A percentile compares a stretch with the other conserved stretches of the same genome.
Conservation (phyloP, 176 grass and related monocot species). For the Musa acuminata region DNA sequence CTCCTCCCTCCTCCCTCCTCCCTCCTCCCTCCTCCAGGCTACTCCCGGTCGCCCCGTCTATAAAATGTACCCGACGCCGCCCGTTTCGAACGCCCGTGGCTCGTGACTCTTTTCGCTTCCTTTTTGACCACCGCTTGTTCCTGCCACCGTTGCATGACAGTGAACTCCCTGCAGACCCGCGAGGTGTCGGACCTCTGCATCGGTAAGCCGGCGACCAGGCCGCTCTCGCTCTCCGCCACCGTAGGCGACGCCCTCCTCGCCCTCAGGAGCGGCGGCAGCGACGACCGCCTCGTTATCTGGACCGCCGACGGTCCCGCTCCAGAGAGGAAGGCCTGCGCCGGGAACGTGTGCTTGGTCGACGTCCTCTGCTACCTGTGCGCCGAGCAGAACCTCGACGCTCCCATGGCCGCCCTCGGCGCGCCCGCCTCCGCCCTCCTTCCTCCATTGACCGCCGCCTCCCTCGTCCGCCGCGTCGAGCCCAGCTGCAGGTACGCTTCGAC, state of each 20-base stretch:
- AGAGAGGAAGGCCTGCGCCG: slow-evolving; percentile 1
- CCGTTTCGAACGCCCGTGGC: too few species aligned
- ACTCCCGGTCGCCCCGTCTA: too few species aligned
- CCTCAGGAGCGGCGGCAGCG: slow-evolving; percentile 14
- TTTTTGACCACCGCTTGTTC: too few species aligned
- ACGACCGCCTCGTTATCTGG: slow-evolving; percentile 33
- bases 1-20: too few species aligned
- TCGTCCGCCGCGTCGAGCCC: slow-evolving; percentile 34
- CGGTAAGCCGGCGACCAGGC: slow-evolving; percentile 52
- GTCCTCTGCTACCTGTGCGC: slow-evolving; percentile 59
- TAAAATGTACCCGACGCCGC: too few species aligned
- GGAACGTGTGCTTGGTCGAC: slow-evolving; percentile 46
- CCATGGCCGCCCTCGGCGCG: slow-evolving; percentile 30
- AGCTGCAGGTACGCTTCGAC: slow-evolving; percentile 29
- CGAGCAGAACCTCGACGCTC: slow-evolving; percentile 25
- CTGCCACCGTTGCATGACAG: slow-evolving; percentile 29
- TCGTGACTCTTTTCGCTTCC: too few species aligned
- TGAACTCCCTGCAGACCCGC: slow-evolving; percentile 20
- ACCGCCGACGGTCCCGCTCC: not conserved
- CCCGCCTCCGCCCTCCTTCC: slow-evolving; percentile 36
- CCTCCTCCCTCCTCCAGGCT: too few species aligned
- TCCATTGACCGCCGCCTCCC: not conserved
- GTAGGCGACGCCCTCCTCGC: slow-evolving; percentile 26
- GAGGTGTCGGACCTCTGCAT: slow-evolving; percentile 81
- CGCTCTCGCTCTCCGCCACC: slow-evolving; percentile 33